Evolutionary conservation across 2,329 filamentous ascomycete species (phyloP).

Genomic region (Cladosporium halotolerans): DNA sequence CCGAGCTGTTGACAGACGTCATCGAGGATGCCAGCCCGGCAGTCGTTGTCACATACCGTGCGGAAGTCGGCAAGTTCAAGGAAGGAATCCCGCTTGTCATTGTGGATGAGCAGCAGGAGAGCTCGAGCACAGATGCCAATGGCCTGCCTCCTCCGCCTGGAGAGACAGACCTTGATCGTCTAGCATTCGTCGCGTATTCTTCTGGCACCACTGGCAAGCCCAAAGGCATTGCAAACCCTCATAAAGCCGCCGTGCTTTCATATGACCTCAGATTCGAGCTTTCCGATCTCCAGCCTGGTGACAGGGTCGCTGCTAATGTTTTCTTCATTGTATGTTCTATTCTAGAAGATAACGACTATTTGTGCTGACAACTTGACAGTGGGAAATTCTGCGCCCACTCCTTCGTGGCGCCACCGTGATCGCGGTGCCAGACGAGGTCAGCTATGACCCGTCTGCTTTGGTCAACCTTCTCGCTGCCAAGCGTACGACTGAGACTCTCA

Average conservation of each 20-base stretch:
- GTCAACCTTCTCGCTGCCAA: slow-evolving; percentile 63
- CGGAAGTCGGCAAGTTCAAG: slow-evolving; percentile 61
- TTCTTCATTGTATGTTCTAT: slow-evolving; percentile 55
- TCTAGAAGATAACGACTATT: not conserved
- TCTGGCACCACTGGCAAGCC: slow-evolving; percentile 71
- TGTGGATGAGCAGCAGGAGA: slow-evolving; percentile 47
- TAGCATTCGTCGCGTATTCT: slow-evolving; percentile 76
- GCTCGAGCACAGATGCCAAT: slow-evolving; percentile 30
- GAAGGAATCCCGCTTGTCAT: slow-evolving; percentile 57
- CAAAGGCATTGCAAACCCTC: slow-evolving; percentile 77
- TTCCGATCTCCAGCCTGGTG: slow-evolving; percentile 63
- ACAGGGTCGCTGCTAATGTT: slow-evolving; percentile 79
- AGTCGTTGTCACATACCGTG: slow-evolving; percentile 62
- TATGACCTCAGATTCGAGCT: slow-evolving; percentile 67
- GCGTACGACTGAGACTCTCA: slow-evolving; percentile 70
- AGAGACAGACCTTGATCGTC: slow-evolving; percentile 63
- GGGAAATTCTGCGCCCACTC: slow-evolving; percentile 74
- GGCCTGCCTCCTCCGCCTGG: slow-evolving; percentile 41
- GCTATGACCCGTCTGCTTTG: slow-evolving; percentile 69
- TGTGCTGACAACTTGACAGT: slow-evolving; percentile 29
- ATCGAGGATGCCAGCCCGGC: slow-evolving; percentile 67
- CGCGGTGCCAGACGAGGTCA: slow-evolving; percentile 66
- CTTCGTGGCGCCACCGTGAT: slow-evolving; percentile 70
- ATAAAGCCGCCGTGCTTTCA: slow-evolving; percentile 65
- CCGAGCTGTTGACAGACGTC: slow-evolving; percentile 66